Conservation (phyloP, 2,329 filamentous ascomycete species). For the Graphiopsis chlorocephala region DNA sequence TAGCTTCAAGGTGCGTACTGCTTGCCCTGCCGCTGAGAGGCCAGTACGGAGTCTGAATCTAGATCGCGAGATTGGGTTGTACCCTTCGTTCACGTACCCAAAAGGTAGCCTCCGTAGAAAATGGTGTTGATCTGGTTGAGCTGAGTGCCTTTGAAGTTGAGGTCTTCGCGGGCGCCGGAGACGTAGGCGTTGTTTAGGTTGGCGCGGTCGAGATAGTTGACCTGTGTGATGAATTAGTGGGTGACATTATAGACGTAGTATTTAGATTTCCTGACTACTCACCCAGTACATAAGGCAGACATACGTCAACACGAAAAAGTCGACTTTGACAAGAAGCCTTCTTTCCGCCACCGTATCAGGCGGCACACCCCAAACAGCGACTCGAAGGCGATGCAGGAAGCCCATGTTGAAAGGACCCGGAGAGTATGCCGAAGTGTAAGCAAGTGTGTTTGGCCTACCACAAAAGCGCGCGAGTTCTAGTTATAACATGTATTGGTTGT, state of each 20-base stretch:
- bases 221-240: not conserved
- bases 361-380: conserved; percentile 28
- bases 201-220: conserved; percentile 47
- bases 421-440: not conserved
- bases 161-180: conserved; percentile 53
- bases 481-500: not conserved
- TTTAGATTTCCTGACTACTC: not conserved
- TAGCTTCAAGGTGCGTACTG: too few relatives aligned
- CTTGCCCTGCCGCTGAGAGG: too few relatives aligned
- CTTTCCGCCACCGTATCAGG: conserved; percentile 27
- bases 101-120: conserved; percentile 39
- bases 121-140: conserved; percentile 43
- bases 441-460: not conserved
- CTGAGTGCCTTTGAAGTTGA: conserved; percentile 49
- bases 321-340: conserved; percentile 29
- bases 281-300: conserved; percentile 41
- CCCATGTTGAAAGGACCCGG: conserved; percentile 20
- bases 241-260: not conserved
- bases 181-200: conserved; percentile 57
- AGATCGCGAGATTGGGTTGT: too few relatives aligned
- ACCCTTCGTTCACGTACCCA: too few relatives aligned
- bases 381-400: conserved; percentile 23
- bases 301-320: conserved; percentile 36
- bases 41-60: too few relatives aligned
- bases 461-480: not conserved